phyloP scores from a whole-genome alignment of 2,329 filamentous ascomycete species.

The Alternaria alternata region DNA sequence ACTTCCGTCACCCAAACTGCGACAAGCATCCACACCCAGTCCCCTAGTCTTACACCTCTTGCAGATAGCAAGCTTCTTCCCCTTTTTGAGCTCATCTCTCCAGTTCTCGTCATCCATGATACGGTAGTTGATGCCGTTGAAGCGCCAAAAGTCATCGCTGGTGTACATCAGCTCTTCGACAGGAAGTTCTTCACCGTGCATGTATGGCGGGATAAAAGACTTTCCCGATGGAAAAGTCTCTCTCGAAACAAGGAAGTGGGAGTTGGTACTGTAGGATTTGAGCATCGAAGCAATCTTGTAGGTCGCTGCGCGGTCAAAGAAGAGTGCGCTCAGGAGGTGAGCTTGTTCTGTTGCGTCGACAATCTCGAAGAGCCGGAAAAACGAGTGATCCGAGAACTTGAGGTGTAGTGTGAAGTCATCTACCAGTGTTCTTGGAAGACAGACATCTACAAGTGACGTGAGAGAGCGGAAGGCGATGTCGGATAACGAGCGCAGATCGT shows the following conservation, averaged over 20 bases:
- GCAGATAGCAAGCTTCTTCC: slow-evolving; percentile 21
- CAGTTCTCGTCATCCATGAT: slow-evolving; percentile 36
- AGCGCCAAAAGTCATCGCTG: slow-evolving; percentile 38
- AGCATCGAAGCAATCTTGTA: slow-evolving; percentile 39
- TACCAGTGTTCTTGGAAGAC: slow-evolving; percentile 19
- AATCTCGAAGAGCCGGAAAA: slow-evolving; percentile 22
- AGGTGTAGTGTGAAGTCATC: slow-evolving; percentile 31
- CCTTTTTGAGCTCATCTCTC: slow-evolving; percentile 19
- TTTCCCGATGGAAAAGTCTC: slow-evolving; percentile 30
- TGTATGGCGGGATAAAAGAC: slow-evolving; percentile 45
- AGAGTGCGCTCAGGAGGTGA: slow-evolving; percentile 24
- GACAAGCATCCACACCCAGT: slow-evolving; percentile 19
- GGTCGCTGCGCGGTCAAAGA: slow-evolving; percentile 34
- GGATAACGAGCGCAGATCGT: slow-evolving; percentile 24
- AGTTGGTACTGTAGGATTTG: slow-evolving; percentile 25
- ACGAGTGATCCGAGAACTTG: slow-evolving; percentile 28
- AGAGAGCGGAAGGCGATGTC: slow-evolving; percentile 25
- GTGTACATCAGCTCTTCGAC: slow-evolving; percentile 40
- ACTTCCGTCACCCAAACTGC: slow-evolving; percentile 26
- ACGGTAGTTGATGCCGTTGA: slow-evolving; percentile 37
- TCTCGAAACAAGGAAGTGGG: slow-evolving; percentile 33
- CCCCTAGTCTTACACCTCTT: slow-evolving; percentile 19
- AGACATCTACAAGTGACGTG: slow-evolving; percentile 25
- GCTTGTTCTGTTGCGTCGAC: slow-evolving; percentile 18
- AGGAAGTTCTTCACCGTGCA: slow-evolving; percentile 46